Percentiles rank a stretch among this genome's conserved stretches.
Evolutionary conservation across 768 basidiomycete species (phyloP).

Genomic region (Neoboletus magnificus): DNA sequence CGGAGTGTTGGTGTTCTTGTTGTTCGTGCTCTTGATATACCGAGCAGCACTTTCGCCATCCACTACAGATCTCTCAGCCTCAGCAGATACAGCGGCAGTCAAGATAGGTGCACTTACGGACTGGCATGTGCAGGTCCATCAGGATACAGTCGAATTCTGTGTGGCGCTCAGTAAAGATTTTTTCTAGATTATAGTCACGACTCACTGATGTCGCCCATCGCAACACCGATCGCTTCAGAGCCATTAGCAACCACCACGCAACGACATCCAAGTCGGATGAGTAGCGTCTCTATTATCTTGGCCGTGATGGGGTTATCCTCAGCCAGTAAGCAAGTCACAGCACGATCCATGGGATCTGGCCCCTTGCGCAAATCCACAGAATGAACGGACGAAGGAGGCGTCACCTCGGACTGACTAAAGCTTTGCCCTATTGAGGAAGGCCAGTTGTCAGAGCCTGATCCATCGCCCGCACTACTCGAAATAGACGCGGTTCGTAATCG

Average conservation of each 20-base stretch:
- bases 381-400: conserved; percentile 82
- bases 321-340: conserved; percentile 91
- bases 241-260: conserved; percentile 96
- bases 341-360: conserved; percentile 76
- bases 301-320: conserved; percentile 98
- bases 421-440: conserved; percentile 52
- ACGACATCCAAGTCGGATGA: conserved; percentile 91
- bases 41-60: conserved; percentile 96
- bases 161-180: conserved; percentile 4
- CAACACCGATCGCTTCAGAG: conserved; percentile 94
- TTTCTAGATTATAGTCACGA: conserved; percentile 11
- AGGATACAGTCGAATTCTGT: conserved; percentile 94
- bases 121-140: conserved; percentile 95
- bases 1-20: conserved; percentile 90
- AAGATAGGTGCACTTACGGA: conserved; percentile 51
- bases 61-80: conserved; percentile 42
- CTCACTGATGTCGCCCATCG: conserved; percentile 96
- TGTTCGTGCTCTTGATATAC: conserved; percentile 96
- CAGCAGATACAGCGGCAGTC: conserved; percentile 1
- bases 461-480: conserved; percentile 77
- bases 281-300: conserved; percentile 93
- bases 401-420: conserved; percentile 52
- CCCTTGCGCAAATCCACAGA: conserved; percentile 77
- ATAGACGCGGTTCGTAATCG: conserved; percentile 84
- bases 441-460: conserved; percentile 76